Conservation (phyloP, 139 green algal species). For the Axilococcus clingmanii region DNA sequence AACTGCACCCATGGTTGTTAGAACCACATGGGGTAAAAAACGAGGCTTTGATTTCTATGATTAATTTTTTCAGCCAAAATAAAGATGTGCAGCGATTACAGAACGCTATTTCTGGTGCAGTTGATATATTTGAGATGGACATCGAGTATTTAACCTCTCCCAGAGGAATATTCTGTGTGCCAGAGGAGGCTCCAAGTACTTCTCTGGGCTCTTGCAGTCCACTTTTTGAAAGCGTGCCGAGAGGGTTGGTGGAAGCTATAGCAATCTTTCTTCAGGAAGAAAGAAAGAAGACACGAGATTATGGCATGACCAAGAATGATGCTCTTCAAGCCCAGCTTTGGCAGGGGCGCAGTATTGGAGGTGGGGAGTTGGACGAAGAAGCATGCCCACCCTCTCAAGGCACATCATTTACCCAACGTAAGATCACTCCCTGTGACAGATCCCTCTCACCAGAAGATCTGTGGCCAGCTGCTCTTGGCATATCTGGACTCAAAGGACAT, state of each 20-base stretch:
- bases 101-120: conserved; percentile 3
- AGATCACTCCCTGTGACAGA: conserved; percentile 23
- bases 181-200: too few relatives aligned
- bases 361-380: not conserved
- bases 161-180: conserved; percentile 13
- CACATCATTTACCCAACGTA: too few relatives aligned
- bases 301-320: too few relatives aligned
- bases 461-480: conserved; percentile 7
- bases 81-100: conserved; percentile 8
- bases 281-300: too few relatives aligned
- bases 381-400: not conserved
- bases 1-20: conserved; percentile 30
- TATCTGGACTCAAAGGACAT: not conserved
- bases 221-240: too few relatives aligned
- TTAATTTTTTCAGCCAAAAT: too few relatives aligned
- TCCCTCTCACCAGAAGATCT: not conserved
- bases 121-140: conserved; percentile 9
- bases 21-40: too few relatives aligned
- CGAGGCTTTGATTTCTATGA: too few relatives aligned
- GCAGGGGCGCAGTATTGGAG: not conserved
- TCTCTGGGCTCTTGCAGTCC: too few relatives aligned
- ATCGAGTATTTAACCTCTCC: conserved; percentile 10
- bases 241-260: too few relatives aligned
- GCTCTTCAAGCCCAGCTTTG: not conserved
- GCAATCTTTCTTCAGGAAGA: too few relatives aligned